A percentile compares a stretch with the other conserved stretches of the same genome.
These are phyloP conservation scores for Pyrenophora seminiperda DNA, from an alignment of 2,329 filamentous ascomycete species.

Conservation along the genomic window DNA sequence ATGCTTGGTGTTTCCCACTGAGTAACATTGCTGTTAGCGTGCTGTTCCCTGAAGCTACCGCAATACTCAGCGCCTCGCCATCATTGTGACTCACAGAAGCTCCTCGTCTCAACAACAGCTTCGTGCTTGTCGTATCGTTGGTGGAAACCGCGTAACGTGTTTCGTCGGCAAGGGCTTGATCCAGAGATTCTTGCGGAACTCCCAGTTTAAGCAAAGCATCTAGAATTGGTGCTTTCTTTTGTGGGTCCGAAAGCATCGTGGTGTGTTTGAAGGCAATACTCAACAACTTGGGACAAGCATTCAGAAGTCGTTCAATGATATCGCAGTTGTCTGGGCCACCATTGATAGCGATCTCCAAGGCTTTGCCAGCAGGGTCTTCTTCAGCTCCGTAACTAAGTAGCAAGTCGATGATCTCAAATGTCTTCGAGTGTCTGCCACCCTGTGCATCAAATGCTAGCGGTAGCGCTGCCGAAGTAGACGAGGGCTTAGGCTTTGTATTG, in stretches of 20 bases:
- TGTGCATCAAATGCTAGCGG: slow-evolving; percentile 35
- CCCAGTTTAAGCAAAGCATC: slow-evolving; percentile 32
- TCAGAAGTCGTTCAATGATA: slow-evolving; percentile 37
- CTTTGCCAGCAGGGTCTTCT: slow-evolving; percentile 25
- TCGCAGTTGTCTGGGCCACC: slow-evolving; percentile 41
- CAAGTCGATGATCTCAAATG: slow-evolving; percentile 35
- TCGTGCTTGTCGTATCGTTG: slow-evolving; percentile 32
- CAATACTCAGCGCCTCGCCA: slow-evolving; percentile 61
- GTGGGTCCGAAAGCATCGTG: slow-evolving; percentile 25
- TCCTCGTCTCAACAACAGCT: slow-evolving; percentile 39
- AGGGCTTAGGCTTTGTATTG: slow-evolving; percentile 23
- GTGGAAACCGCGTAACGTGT: slow-evolving; percentile 25
- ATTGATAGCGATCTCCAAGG: slow-evolving; percentile 35
- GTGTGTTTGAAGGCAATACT: slow-evolving; percentile 36
- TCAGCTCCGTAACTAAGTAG: slow-evolving; percentile 34
- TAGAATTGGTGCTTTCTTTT: slow-evolving; percentile 36
- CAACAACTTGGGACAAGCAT: slow-evolving; percentile 28
- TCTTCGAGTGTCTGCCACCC: slow-evolving; percentile 28
- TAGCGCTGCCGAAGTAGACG: slow-evolving; percentile 34
- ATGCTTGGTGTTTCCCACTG: slow-evolving; percentile 39
- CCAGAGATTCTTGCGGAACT: slow-evolving; percentile 36
- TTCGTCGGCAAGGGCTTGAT: slow-evolving; percentile 36
- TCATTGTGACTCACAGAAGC: slow-evolving; percentile 56
- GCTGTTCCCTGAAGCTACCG: slow-evolving; percentile 59
- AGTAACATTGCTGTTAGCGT: slow-evolving; percentile 59